phyloP scores from a whole-genome alignment of 1,284 basidiomycete species.

The Leccinum variabile region DNA sequence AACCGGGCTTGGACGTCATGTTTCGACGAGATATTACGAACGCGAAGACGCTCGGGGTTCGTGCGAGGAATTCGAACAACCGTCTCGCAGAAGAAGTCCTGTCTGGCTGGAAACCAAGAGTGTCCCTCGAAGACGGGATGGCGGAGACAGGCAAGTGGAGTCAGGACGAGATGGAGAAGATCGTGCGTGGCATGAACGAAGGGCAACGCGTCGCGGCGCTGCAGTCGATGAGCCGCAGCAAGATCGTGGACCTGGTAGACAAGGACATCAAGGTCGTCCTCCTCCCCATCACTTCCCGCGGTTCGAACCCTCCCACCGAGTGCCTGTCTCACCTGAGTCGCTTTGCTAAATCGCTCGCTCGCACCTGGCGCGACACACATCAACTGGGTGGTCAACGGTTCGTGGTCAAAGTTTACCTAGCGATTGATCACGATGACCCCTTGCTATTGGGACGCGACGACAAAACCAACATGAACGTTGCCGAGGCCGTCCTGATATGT shows the following conservation, averaged over 20 bases:
- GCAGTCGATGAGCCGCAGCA: constrained; percentile 33
- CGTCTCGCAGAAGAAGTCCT: constrained; percentile 35
- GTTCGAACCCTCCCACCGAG: constrained; percentile 32
- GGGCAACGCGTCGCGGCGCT: constrained; percentile 18
- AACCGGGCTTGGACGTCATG: constrained; percentile 25
- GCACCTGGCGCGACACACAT: constrained; percentile 46
- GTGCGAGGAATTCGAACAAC: constrained; percentile 55
- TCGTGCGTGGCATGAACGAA: constrained; percentile 16
- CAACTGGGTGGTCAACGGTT: constrained; percentile 37
- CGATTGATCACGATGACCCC: constrained; percentile 50
- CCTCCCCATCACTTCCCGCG: constrained; percentile 57
- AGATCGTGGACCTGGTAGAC: constrained; percentile 39
- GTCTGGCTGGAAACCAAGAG: constrained; percentile 43
- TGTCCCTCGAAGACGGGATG: constrained; percentile 48
- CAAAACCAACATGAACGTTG: constrained; percentile 31
- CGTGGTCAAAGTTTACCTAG: constrained; percentile 48
- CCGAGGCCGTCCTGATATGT: constrained; percentile 37
- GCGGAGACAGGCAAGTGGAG: constrained; percentile 49
- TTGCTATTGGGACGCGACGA: constrained; percentile 35
- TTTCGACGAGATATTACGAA: constrained; percentile 30
- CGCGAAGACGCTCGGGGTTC: constrained; percentile 46
- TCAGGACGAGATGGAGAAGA: constrained; percentile 35
- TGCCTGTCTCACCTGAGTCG: constrained; percentile 44
- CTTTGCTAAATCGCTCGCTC: constrained; percentile 46
- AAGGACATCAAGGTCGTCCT: constrained; percentile 49